Evolutionary conservation across 2,329 filamentous ascomycete species (phyloP).

Genomic region (Diaporthe velutina): DNA sequence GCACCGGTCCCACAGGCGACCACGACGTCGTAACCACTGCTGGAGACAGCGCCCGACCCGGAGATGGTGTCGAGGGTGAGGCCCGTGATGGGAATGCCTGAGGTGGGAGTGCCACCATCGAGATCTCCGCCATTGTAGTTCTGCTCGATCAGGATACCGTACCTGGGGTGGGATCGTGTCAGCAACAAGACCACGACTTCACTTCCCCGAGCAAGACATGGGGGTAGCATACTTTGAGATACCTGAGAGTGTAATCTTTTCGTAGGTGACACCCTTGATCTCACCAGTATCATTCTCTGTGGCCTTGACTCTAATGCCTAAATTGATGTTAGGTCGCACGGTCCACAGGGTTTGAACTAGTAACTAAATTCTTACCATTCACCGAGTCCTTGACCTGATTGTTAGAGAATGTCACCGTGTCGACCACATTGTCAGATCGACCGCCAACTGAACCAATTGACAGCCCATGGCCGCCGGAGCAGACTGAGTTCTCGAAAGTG

Average conservation of each 20-base stretch:
- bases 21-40: slow-evolving; percentile 37
- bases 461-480: slow-evolving; percentile 65
- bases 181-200: background rate
- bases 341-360: background rate
- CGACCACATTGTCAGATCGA: slow-evolving; percentile 64
- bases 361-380: slow-evolving; percentile 59
- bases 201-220: background rate
- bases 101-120: slow-evolving; percentile 34
- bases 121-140: slow-evolving; percentile 39
- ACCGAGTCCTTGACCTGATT: slow-evolving; percentile 62
- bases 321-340: background rate
- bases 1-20: slow-evolving; percentile 33
- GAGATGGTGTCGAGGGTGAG: slow-evolving; percentile 33
- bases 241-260: slow-evolving; percentile 34
- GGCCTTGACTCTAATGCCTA: slow-evolving; percentile 39
- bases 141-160: slow-evolving; percentile 40
- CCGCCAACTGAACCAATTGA: slow-evolving; percentile 70
- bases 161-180: slow-evolving; percentile 1
- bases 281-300: slow-evolving; percentile 36
- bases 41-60: slow-evolving; percentile 31
- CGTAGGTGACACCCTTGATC: slow-evolving; percentile 37
- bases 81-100: slow-evolving; percentile 38
- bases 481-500: slow-evolving; percentile 55
- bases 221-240: slow-evolving; percentile 34
- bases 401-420: slow-evolving; percentile 61